Conservation (phyloP, 2,329 filamentous ascomycete species). For the Neopestalotiopsis rosae region DNA sequence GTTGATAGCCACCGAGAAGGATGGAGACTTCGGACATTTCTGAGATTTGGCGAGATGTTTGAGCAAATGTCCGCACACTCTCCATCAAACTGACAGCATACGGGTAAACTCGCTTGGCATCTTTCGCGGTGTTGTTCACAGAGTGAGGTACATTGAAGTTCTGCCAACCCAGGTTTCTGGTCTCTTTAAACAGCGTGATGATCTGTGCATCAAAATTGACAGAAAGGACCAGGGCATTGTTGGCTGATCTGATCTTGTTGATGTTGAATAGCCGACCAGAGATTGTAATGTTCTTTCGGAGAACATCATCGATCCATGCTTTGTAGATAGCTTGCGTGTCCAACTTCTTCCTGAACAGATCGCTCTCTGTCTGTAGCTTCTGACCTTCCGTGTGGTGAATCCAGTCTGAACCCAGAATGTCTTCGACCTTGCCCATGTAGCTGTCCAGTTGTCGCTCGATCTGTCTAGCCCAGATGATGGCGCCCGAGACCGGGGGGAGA, state of each 20-base stretch:
- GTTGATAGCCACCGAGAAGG: slow-evolving; percentile 87
- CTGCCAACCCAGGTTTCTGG: slow-evolving; percentile 92
- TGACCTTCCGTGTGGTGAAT: slow-evolving; percentile 92
- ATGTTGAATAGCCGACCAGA: slow-evolving; percentile 92
- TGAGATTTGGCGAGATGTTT: slow-evolving; percentile 83
- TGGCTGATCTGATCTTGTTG: slow-evolving; percentile 84
- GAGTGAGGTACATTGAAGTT: slow-evolving; percentile 93
- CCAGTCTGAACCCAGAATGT: slow-evolving; percentile 95
- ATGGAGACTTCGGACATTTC: slow-evolving; percentile 88
- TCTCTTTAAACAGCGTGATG: slow-evolving; percentile 98
- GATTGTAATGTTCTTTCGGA: slow-evolving; percentile 87
- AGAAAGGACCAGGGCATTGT: slow-evolving; percentile 83
- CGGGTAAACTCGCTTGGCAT: slow-evolving; percentile 97
- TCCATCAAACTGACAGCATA: slow-evolving; percentile 99
- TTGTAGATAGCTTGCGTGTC: slow-evolving; percentile 94
- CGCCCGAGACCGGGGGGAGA: slow-evolving; percentile 91
- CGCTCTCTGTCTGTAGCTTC: slow-evolving; percentile 89
- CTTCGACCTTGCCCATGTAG: slow-evolving; percentile 99
- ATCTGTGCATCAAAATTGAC: slow-evolving; percentile 98
- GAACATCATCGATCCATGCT: slow-evolving; percentile 91
- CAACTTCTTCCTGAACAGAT: slow-evolving; percentile 93
- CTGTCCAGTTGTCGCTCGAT: slow-evolving; percentile 94
- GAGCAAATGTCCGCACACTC: slow-evolving; percentile 90
- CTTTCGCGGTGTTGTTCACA: slow-evolving; percentile 94
- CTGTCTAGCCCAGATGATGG: slow-evolving; percentile 96